These are phyloP conservation scores for Wickerhamiella alocasiicola DNA, from an alignment of 805 yeast genomes.

Conservation along the genomic window DNA sequence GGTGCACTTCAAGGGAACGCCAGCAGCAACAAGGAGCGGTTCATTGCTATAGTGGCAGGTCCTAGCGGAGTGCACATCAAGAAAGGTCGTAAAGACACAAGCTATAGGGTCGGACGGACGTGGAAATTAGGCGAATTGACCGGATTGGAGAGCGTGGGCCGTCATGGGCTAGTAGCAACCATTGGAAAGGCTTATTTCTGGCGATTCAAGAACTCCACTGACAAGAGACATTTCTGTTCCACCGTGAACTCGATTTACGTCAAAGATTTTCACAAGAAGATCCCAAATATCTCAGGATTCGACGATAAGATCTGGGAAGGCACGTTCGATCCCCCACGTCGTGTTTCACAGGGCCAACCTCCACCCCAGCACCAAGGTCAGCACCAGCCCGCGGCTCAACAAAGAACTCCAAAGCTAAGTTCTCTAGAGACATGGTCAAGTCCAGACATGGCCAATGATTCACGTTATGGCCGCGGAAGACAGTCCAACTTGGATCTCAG, in stretches of 20 bases:
- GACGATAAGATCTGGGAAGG: slow-evolving; percentile 5
- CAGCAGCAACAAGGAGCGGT: slow-evolving; percentile 11
- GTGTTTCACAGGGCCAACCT: no score
- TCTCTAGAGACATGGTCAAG: no score
- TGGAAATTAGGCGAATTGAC: slow-evolving; percentile 73
- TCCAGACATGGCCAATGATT: not conserved
- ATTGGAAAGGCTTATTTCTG: slow-evolving; percentile 77
- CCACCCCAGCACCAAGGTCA: no score
- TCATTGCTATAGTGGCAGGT: slow-evolving; percentile 15
- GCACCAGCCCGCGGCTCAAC: no score
- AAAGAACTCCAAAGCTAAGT: no score
- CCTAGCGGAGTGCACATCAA: slow-evolving; percentile 43
- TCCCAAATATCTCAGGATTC: slow-evolving; percentile 35
- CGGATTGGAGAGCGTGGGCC: slow-evolving; percentile 40
- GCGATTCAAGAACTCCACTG: slow-evolving; percentile 51
- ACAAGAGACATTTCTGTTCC: slow-evolving; percentile 45
- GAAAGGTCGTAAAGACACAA: slow-evolving; percentile 72
- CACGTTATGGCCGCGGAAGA: slow-evolving; percentile 6
- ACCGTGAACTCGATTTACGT: slow-evolving; percentile 41
- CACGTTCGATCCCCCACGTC: not conserved
- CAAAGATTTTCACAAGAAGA: slow-evolving; percentile 42
- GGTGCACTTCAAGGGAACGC: not conserved
- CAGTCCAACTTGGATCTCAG: not conserved
- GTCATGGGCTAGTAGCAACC: slow-evolving; percentile 34
- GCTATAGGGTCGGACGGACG: slow-evolving; percentile 81